Evolutionary conservation across 176 grass and related monocot genomes (phyloP).

Genomic region (Thalia dealbata): DNA sequence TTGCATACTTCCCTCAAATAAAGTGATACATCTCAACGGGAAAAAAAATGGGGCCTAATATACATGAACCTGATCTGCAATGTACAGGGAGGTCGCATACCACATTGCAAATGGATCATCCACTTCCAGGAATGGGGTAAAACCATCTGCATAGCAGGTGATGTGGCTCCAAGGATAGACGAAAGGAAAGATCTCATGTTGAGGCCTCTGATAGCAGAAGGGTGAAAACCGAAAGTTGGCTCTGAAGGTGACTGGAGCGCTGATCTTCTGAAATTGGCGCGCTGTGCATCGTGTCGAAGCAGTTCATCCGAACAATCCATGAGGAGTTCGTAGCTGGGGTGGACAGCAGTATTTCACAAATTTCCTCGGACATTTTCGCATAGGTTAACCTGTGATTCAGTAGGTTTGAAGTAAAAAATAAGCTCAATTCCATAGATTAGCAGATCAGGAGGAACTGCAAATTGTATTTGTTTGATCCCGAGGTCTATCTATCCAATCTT

Average conservation of each 20-base stretch:
- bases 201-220: constrained; percentile 36
- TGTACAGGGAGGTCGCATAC: no score
- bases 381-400: constrained; percentile 48
- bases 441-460: not conserved
- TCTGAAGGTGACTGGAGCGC: constrained; percentile 40
- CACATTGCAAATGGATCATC: not conserved
- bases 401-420: not conserved
- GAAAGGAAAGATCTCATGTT: constrained; percentile 9
- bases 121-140: not conserved
- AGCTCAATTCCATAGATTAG: not conserved
- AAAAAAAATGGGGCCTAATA: no score
- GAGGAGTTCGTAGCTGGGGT: constrained; percentile 20
- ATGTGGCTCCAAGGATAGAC: not conserved
- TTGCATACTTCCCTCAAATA: no score
- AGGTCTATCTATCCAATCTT: not conserved
- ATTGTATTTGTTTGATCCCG: not conserved
- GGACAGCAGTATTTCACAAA: constrained; percentile 44
- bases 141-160: not conserved
- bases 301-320: constrained; percentile 44
- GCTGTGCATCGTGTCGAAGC: constrained; percentile 55
- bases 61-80: no score
- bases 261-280: constrained; percentile 48
- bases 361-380: constrained; percentile 77
- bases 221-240: constrained; percentile 56
- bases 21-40: no score